These are phyloP conservation scores for Solanum sejunctum DNA, from an alignment of 257 asterid genomes.

Conservation along the genomic window DNA sequence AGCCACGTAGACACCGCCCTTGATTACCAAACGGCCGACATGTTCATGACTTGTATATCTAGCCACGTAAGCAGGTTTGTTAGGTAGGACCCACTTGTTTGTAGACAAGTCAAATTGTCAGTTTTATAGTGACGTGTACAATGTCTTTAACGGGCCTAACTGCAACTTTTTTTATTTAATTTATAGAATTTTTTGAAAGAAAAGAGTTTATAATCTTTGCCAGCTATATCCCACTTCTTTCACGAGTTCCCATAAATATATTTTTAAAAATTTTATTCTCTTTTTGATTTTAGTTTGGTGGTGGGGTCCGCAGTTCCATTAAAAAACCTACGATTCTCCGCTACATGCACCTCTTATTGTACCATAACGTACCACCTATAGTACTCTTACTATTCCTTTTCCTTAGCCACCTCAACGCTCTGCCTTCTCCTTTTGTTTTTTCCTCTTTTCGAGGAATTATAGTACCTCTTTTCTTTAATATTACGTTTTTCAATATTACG, in stretches of 20 bases:
- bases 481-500: too few species aligned
- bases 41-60: not conserved
- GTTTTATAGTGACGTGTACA: slow-evolving; percentile 18
- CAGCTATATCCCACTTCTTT: slow-evolving; percentile 52
- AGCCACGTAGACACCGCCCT: slow-evolving; percentile 15
- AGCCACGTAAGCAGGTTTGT: slow-evolving; percentile 25
- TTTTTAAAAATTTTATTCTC: not conserved
- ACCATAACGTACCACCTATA: not conserved
- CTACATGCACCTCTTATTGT: slow-evolving; percentile 3
- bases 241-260: slow-evolving; percentile 18
- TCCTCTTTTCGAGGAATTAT: not conserved
- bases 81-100: slow-evolving; percentile 9
- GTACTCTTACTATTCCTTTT: not conserved
- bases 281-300: not conserved
- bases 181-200: not conserved
- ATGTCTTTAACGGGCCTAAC: slow-evolving; percentile 43
- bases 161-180: slow-evolving; percentile 20
- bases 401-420: not conserved
- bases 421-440: not conserved
- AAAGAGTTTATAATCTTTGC: slow-evolving; percentile 20
- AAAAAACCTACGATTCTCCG: not conserved
- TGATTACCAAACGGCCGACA: slow-evolving; percentile 37
- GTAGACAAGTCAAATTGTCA: slow-evolving; percentile 21
- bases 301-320: not conserved
- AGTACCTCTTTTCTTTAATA: not conserved